Evolutionary conservation across 2,329 filamentous ascomycete genomes (phyloP), one percentile per base, ranked within the genome.

Genomic region (Magnaporthiopsis incrustans): DNA sequence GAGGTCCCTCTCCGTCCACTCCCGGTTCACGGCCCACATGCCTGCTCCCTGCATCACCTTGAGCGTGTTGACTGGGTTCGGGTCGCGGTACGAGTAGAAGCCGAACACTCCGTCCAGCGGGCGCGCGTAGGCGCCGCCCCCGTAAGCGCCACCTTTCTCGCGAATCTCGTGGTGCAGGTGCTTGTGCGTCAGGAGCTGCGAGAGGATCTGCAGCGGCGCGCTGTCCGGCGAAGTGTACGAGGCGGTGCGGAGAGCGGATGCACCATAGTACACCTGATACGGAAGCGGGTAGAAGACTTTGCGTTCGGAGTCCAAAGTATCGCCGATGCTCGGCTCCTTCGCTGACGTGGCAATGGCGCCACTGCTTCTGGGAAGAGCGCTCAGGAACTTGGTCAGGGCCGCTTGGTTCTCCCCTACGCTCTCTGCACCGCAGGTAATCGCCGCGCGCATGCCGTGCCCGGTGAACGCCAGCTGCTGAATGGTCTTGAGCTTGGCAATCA

Each of bases 141-240:
- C 95, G 70, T 99, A 99, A 0, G 95, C 95, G 53, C 95, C 95
- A 38, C 95, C 95, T 77, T 98, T 98, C 74, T 99, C 95, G 64
- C 95, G 90, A 68, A 99, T 97, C 76, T 98, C 95, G 69, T 96
- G 94, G 73, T 99, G 95, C 33, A 99, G 82, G 73, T 97, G 91
- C 76, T 97, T 97, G 78, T 99, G 94, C 0, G 94, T 98, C 38
- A 99, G 84, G 25, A 99, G 85, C 74, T 97, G 92, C 15, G 93
- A 88, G 27, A 99, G 86, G 57, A 98, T 89, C 70, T 94, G 92
- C 22, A 98, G 86, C 0, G 92, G 85, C 1, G 95, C 91, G 57
- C 90, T 88, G 63, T 89, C 83, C 0, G 87, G 75, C 58, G 90
- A 85, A 4, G 86, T 88, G 76, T 97, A 99, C 0, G 93, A 90